Base-by-base conservation (phyloP, 495 filamentous ascomycete genomes). In the Parmelia sp. region DNA sequence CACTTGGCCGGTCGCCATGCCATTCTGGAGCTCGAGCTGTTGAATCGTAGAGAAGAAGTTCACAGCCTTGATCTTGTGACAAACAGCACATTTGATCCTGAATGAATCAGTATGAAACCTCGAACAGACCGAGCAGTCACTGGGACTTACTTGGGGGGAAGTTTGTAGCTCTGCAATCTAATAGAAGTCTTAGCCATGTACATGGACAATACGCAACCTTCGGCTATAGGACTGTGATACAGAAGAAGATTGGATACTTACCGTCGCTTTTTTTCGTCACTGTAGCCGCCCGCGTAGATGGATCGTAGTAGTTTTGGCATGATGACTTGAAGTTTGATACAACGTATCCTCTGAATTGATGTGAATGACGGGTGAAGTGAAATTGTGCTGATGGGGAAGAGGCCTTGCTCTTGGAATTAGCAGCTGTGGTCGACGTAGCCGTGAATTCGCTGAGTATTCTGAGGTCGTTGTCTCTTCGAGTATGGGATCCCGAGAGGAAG, bases 21-120 rank as follows among this genome's bases (percentile, higher is more conserved):
- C 68, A 40, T 76, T 70, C 23, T 71, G 64, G 58, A 79, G 77
- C 17, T 76, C 73, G 0, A 66, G 61, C 10, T 82, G 69, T 66
- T 83, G 78, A 2, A 68, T 75, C 7, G 81, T 73, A 0, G 83
- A 86, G 65, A 74, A 87, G 0, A 72, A 59, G 5, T 61, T 66
- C 8, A 72, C 64, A 2, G 66, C 36, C 39, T 76, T 80, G 63
- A 74, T 71, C 65, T 79, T 73, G 37, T 76, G 72, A 66, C 83
- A 84, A 0, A 68, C 71, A 17, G 66, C 62, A 71, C 85, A 88
- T 49, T 72, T 77, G 65, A 85, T 72, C 59, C 79, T 84, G 64
- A 14, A 4, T 25, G 17, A 31, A 33, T 72, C 33, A 44, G 12
- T 53, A 53, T 12, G 49, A 31, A 0, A 49, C 1, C 8, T 49